These are phyloP conservation scores for Mimosa bimucronata DNA, from an alignment of 306 rosid genomes.

Conservation along the genomic window DNA sequence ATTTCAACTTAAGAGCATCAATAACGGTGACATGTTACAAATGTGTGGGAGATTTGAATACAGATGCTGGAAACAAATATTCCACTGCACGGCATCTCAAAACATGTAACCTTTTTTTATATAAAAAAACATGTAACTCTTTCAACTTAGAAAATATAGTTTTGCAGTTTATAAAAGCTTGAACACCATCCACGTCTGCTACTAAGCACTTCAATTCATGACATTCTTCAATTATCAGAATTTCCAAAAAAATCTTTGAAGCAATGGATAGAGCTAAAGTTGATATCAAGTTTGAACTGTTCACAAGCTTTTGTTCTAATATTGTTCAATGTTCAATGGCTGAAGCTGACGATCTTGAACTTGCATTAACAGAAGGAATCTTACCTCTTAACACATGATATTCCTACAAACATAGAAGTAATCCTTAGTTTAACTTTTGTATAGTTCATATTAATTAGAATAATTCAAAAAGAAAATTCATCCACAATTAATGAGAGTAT, in stretches of 20 bases:
- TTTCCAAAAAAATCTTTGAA: conserved; percentile 12
- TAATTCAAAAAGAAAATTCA: no score
- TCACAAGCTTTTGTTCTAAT: not conserved
- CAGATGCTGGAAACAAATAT: not conserved
- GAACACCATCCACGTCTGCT: not conserved
- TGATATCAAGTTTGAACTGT: not conserved
- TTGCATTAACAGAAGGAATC: not conserved
- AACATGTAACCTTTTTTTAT: no score
- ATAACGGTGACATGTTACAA: not conserved
- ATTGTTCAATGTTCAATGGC: not conserved
- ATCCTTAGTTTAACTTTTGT: no score
- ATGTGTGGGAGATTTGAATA: not conserved
- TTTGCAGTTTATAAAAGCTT: not conserved
- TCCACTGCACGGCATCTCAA: not conserved
- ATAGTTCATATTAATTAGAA: no score
- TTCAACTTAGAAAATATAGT: not conserved
- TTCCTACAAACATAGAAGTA: not conserved
- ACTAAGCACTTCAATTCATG: conserved; percentile 3
- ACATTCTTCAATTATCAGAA: not conserved
- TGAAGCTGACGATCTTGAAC: not conserved
- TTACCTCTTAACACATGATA: not conserved
- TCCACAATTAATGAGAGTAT: no score
- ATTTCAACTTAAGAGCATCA: not conserved
- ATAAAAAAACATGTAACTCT: not conserved
- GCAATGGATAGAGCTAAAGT: conserved; percentile 7